These are phyloP conservation scores for Saccharomycopsis microspora DNA, from an alignment of 805 yeast genomes.

Conservation along the genomic window DNA sequence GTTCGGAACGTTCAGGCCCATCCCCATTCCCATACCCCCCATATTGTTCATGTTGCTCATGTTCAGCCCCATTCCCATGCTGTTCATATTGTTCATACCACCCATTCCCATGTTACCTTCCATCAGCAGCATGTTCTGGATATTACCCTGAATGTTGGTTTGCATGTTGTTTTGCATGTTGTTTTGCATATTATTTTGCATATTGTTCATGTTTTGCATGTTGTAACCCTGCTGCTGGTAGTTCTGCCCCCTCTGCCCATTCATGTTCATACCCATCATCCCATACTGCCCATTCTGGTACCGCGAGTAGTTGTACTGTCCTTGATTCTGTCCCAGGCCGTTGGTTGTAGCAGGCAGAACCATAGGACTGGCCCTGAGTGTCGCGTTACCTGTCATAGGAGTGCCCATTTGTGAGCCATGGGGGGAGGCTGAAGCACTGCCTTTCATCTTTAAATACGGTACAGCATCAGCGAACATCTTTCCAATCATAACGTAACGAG, in stretches of 20 bases:
- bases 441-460: too few species aligned
- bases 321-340: too few species aligned
- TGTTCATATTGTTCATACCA: neutral
- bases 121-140: conserved; percentile 1
- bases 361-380: too few species aligned
- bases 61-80: conserved; percentile 1
- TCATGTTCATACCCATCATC: too few species aligned
- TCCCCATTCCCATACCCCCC: conserved; percentile 4
- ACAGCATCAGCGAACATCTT: conserved; percentile 13
- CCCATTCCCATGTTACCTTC: conserved; percentile 3
- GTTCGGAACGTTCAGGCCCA: neutral
- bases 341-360: too few species aligned
- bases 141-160: neutral
- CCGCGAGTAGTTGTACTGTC: too few species aligned
- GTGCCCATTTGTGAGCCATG: neutral
- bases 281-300: too few species aligned
- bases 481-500: conserved; percentile 6
- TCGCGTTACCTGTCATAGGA: neutral
- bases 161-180: conserved; percentile 14
- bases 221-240: conserved; percentile 10
- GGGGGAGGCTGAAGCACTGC: too few species aligned
- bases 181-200: neutral
- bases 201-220: conserved; percentile 14
- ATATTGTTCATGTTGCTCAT: neutral
- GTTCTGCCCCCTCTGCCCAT: too few species aligned